phyloP scores from a whole-genome alignment of 83 land plant genomes.

The Picea abies region DNA sequence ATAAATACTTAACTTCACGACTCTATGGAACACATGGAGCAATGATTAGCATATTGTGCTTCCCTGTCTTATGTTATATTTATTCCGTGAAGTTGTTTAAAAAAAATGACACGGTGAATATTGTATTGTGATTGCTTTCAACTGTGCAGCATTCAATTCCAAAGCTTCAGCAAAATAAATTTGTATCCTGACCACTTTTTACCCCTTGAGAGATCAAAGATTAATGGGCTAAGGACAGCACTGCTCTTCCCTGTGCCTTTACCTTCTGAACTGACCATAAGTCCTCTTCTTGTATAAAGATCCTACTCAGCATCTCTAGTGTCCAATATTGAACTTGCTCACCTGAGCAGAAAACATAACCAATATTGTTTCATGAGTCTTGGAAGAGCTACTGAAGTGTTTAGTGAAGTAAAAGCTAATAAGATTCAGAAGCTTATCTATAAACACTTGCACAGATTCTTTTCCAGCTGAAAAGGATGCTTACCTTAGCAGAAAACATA shows the following conservation, averaged over 20 bases:
- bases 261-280: not conserved
- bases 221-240: not conserved
- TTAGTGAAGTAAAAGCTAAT: not conserved
- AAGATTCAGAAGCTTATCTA: too few relatives aligned
- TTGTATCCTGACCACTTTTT: not conserved
- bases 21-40: not conserved
- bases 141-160: not conserved
- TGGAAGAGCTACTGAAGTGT: not conserved
- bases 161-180: not conserved
- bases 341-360: not conserved
- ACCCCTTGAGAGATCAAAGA: not conserved
- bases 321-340: not conserved
- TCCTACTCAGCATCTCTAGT: not conserved
- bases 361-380: not conserved
- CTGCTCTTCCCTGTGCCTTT: not conserved
- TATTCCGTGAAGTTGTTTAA: not conserved
- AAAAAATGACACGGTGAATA: not conserved
- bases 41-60: not conserved
- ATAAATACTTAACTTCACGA: not conserved
- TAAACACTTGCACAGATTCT: too few relatives aligned
- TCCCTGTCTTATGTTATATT: not conserved
- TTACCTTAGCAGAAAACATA: too few relatives aligned
- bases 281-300: not conserved
- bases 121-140: not conserved
- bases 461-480: too few relatives aligned